phyloP scores from a whole-genome alignment of 257 asterid species.

The Apocynum venetum region DNA sequence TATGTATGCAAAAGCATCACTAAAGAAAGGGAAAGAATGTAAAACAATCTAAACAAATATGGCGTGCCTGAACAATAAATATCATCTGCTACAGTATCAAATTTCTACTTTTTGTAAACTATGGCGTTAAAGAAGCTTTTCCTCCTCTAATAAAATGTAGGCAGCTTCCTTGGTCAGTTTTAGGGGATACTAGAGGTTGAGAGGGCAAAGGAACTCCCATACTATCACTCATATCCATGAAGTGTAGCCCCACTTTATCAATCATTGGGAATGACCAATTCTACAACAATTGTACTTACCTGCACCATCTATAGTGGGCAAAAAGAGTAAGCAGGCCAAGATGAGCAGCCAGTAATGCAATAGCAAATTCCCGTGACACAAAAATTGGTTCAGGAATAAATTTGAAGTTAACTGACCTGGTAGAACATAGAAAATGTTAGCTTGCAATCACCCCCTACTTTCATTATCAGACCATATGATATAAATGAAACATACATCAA shows the following conservation, averaged over 20 bases:
- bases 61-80: not conserved
- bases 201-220: not conserved
- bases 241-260: not conserved
- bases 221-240: not conserved
- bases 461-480: not conserved
- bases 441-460: not conserved
- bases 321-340: conserved; percentile 37
- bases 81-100: not conserved
- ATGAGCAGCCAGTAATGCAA: conserved; percentile 38
- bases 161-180: not conserved
- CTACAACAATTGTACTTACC: conserved; percentile 24
- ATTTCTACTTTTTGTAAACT: not conserved
- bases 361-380: conserved; percentile 38
- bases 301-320: conserved; percentile 55
- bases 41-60: not conserved
- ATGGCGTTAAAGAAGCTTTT: not conserved
- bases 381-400: conserved; percentile 47
- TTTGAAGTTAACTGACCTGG: conserved; percentile 59
- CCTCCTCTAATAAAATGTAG: too few relatives aligned
- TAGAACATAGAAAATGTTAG: conserved; percentile 9
- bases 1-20: not conserved
- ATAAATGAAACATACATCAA: too few relatives aligned
- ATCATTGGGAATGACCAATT: not conserved
- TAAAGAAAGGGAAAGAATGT: not conserved
- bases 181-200: not conserved